Base-by-base conservation (phyloP, 2,329 filamentous ascomycete genomes). In the Colletotrichum musicola region DNA sequence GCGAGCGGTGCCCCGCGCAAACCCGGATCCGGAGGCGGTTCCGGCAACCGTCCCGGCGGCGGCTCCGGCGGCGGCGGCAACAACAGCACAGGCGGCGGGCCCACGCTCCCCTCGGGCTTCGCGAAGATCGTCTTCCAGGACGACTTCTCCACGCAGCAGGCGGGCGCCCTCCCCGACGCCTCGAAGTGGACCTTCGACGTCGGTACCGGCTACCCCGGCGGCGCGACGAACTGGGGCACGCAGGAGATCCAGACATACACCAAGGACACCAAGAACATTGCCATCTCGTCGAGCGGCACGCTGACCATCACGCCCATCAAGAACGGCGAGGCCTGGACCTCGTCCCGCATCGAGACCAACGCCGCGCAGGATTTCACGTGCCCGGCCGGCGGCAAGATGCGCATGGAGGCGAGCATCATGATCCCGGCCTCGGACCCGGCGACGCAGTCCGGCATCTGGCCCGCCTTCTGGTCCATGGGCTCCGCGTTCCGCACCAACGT, bases 221-320 rank as follows among this genome's bases (percentile, higher is more conserved):
- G 84, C 1, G 75, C 83, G 0, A 61, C 74, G 7, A 77, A 81
- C 69, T 86, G 84, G 84, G 84, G 85, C 56, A 87, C 84, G 4
- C 78, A 80, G 64, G 84, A 86, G 73, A 76, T 82, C 18, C 76
- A 86, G 73, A 79, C 76, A 1, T 86, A 86, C 75, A 85, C 83
- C 22, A 72, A 73, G 53, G 75, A 75, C 40, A 40, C 71, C 13
- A 65, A 73, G 49, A 86, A 86, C 74, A 71, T 85, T 50, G 76
- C 73, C 64, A 75, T 84, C 69, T 81, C 80, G 13, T 69, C 75
- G 13, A 75, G 59, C 30, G 68, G 68, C 44, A 62, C 62, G 2
- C 40, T 62, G 35, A 71, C 47, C n/a, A 65, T 50, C 50, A 78
- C 77, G 0, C 76, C 77, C 6, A 63, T 75, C 55, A 75, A 75